phyloP scores from a whole-genome alignment of 2,329 filamentous ascomycete species.

The Blastomyces gilchristii region DNA sequence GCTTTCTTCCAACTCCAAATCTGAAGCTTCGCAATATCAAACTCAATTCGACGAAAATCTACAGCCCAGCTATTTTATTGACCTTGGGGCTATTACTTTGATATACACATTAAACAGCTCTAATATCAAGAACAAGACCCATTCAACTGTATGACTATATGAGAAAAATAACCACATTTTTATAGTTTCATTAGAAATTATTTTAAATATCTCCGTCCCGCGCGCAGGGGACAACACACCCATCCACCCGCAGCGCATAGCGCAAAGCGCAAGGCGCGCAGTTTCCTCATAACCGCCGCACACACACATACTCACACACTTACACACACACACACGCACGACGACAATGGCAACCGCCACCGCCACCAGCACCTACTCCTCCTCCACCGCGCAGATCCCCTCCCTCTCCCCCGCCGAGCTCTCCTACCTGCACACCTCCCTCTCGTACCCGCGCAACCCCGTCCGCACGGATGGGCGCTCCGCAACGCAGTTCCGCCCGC shows the following conservation, averaged over 20 bases:
- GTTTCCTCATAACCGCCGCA: no score
- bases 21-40: not conserved
- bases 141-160: not conserved
- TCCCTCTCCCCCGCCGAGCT: constrained; percentile 92
- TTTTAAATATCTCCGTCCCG: not conserved
- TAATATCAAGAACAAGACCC: not conserved
- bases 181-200: not conserved
- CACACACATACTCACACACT: no score
- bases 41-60: no score
- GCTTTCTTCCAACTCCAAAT: no score
- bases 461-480: constrained; percentile 81
- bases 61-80: no score
- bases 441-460: constrained; percentile 58
- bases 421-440: constrained; percentile 83
- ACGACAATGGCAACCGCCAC: constrained; percentile 50
- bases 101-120: not conserved
- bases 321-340: not conserved
- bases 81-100: no score
- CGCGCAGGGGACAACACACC: no score
- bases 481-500: constrained; percentile 76
- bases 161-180: not conserved
- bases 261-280: no score
- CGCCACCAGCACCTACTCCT: constrained; percentile 43
- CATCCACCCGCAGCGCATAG: no score
- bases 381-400: constrained; percentile 36